These are phyloP conservation scores for Centaurea solstitialis DNA, from an alignment of 129 eudicot species.

Conservation along the genomic window DNA sequence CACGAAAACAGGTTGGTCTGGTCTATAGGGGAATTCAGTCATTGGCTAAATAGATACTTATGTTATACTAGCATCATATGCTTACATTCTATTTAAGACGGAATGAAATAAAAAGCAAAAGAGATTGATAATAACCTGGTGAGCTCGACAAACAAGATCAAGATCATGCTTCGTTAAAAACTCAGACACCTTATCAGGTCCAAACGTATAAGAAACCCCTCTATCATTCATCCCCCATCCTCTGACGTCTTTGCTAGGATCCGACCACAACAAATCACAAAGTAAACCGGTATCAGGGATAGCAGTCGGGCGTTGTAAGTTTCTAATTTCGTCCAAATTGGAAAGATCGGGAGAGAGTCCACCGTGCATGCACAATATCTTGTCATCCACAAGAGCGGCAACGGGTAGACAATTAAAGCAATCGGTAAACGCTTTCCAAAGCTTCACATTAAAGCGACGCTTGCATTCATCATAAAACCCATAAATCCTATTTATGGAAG, in stretches of 20 bases:
- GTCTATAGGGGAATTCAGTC: neutral
- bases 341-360: conserved; percentile 84
- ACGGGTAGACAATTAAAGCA: conserved; percentile 87
- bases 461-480: conserved; percentile 90
- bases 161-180: conserved; percentile 75
- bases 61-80: neutral
- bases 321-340: conserved; percentile 72
- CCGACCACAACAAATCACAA: conserved; percentile 91
- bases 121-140: conserved; percentile 49
- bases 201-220: conserved; percentile 85
- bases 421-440: conserved; percentile 86
- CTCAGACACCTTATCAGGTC: conserved; percentile 86
- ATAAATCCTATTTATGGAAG: conserved; percentile 80
- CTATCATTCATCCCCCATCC: conserved; percentile 98
- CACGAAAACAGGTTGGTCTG: no score
- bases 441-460: conserved; percentile 78
- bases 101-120: neutral
- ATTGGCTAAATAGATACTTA: neutral
- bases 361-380: conserved; percentile 94
- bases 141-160: conserved; percentile 95
- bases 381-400: conserved; percentile 84
- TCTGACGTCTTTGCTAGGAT: conserved; percentile 78
- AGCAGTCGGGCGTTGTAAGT: conserved; percentile 72
- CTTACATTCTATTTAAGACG: neutral
- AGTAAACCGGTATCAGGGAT: conserved; percentile 84